Conservation (phyloP, 2,329 filamentous ascomycete genomes). For the Fusarium poae region DNA sequence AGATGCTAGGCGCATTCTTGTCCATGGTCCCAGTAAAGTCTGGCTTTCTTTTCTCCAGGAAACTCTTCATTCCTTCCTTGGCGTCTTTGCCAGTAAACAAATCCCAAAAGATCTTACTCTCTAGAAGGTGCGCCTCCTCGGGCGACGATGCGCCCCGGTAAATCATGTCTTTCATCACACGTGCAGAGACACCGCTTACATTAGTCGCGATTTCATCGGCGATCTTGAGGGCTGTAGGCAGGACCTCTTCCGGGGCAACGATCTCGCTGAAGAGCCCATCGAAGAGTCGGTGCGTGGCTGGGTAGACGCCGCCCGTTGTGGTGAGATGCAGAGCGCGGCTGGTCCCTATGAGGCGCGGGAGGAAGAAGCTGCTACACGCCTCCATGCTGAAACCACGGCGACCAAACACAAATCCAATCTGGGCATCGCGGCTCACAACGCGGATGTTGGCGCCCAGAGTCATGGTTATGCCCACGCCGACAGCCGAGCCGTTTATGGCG, state of each 20-base stretch:
- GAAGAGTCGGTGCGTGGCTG: conserved; percentile 63
- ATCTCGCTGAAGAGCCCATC: conserved; percentile 75
- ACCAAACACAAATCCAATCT: conserved; percentile 81
- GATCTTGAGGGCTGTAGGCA: conserved; percentile 74
- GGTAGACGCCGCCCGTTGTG: conserved; percentile 75
- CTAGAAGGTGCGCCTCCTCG: conserved; percentile 78
- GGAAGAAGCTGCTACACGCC: conserved; percentile 77
- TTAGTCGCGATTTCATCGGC: conserved; percentile 76
- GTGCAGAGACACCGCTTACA: conserved; percentile 72
- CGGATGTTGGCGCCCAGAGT: conserved; percentile 67
- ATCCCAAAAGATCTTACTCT: conserved; percentile 73
- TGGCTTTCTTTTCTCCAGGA: conserved; percentile 75
- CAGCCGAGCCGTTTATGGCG: conserved; percentile 70
- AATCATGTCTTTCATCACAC: conserved; percentile 79
- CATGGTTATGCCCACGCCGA: conserved; percentile 73
- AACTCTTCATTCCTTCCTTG: conserved; percentile 75
- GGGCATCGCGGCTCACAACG: conserved; percentile 68
- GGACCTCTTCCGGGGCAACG: conserved; percentile 69
- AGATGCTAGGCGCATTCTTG: conserved; percentile 68
- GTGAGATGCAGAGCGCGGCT: conserved; percentile 73
- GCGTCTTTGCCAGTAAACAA: conserved; percentile 70
- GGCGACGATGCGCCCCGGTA: conserved; percentile 69
- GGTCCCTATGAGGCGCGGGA: conserved; percentile 76
- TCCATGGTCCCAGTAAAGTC: conserved; percentile 72
- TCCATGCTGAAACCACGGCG: conserved; percentile 79